A percentile compares a stretch with the other conserved stretches of the same genome.
Evolutionary conservation across 2,329 filamentous ascomycete genomes (phyloP).

Genomic region (Aspergillus sp.): DNA sequence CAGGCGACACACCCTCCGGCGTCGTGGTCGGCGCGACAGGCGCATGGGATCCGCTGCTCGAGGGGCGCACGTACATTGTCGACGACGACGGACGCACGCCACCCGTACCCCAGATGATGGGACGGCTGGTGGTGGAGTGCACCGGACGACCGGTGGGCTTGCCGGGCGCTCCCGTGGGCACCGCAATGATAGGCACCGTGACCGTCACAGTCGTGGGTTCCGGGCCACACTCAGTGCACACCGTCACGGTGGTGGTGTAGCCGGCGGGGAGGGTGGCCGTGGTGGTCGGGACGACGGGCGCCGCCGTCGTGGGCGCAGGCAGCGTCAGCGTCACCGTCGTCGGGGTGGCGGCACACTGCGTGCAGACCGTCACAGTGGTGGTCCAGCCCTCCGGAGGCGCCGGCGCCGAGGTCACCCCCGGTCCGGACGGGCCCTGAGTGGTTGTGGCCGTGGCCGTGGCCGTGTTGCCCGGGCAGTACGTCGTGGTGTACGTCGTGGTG

Average conservation of each 20-base stretch:
- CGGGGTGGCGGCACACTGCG: conserved; percentile 36
- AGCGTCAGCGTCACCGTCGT: conserved; percentile 39
- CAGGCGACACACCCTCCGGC: conserved; percentile 13
- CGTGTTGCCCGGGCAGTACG: conserved; percentile 32
- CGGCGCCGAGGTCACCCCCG: conserved; percentile 13
- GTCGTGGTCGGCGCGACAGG: conserved; percentile 16
- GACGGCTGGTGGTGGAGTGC: conserved; percentile 6
- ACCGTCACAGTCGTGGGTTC: conserved; percentile 10
- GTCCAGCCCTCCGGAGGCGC: conserved; percentile 38
- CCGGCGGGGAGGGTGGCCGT: conserved; percentile 5
- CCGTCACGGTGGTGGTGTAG: conserved; percentile 8
- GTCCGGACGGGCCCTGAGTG: conserved; percentile 15
- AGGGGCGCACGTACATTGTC: conserved; percentile 16
- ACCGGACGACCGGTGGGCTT: conserved; percentile 3
- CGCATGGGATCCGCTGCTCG: conserved; percentile 7
- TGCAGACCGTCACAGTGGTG: conserved; percentile 42
- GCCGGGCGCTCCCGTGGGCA: conserved; percentile 2
- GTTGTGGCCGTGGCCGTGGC: conserved; percentile 23
- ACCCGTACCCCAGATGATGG: conserved; percentile 6
- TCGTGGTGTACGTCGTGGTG: conserved; percentile 39
- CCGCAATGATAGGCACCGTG: conserved; percentile 5
- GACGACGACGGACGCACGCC: conserved; percentile 14
- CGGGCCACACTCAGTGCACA: conserved; percentile 9
- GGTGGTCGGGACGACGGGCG: conserved; percentile 6
- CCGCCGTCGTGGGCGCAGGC: conserved; percentile 18